A percentile compares a stretch with the other conserved stretches of the same genome.
These are phyloP conservation scores for Pachyrhizus erosus DNA, from an alignment of 306 rosid species.

Conservation along the genomic window DNA sequence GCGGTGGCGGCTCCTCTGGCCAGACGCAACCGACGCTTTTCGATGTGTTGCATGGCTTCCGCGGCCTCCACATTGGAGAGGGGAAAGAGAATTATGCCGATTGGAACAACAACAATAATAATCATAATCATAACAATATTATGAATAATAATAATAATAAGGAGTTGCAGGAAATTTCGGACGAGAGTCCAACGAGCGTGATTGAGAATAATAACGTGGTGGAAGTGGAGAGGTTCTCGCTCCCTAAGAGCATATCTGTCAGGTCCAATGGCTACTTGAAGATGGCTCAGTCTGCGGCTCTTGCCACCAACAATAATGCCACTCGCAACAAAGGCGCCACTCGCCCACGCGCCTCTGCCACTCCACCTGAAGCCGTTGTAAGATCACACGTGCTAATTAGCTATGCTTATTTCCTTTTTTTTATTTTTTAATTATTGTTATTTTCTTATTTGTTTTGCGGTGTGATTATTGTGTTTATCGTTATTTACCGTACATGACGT, in stretches of 20 bases:
- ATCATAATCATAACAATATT: not conserved
- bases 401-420: not conserved
- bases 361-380: slow-evolving; percentile 63
- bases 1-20: slow-evolving; percentile 47
- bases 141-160: slow-evolving; percentile 17
- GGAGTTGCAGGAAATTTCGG: slow-evolving; percentile 49
- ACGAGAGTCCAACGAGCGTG: slow-evolving; percentile 74
- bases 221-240: slow-evolving; percentile 67
- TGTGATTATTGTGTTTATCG: slow-evolving; percentile 47
- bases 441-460: not conserved
- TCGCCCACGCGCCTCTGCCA: slow-evolving; percentile 57
- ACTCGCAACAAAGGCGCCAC: slow-evolving; percentile 58
- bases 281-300: slow-evolving; percentile 50
- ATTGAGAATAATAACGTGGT: slow-evolving; percentile 56
- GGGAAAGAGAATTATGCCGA: slow-evolving; percentile 55
- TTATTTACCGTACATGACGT: slow-evolving; percentile 54
- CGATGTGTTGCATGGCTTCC: slow-evolving; percentile 53
- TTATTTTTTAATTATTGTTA: not conserved
- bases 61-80: slow-evolving; percentile 42
- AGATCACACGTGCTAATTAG: slow-evolving; percentile 34
- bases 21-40: slow-evolving; percentile 43
- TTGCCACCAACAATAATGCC: slow-evolving; percentile 39
- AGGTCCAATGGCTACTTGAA: slow-evolving; percentile 85
- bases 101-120: slow-evolving; percentile 50
- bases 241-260: slow-evolving; percentile 95